Conservation (phyloP, 2,329 filamentous ascomycete genomes). For the Cryphonectria nitschkei region DNA sequence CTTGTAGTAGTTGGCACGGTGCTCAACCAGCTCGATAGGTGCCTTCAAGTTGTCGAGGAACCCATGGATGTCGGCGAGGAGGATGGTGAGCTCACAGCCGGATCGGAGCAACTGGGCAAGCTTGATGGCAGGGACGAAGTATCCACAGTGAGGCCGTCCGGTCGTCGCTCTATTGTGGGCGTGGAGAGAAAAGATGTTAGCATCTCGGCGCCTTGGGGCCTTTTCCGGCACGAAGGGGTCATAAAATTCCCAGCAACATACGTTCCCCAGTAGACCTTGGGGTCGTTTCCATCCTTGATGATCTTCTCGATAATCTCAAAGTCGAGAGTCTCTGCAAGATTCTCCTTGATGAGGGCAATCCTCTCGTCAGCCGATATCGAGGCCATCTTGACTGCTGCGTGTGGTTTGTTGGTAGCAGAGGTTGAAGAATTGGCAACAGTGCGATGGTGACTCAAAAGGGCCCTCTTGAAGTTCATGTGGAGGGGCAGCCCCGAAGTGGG, state of each 20-base stretch:
- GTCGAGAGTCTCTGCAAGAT: conserved; percentile 81
- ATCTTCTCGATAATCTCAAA: conserved; percentile 80
- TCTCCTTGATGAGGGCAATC: conserved; percentile 76
- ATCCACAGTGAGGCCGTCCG: conserved; percentile 85
- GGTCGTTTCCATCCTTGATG: conserved; percentile 68
- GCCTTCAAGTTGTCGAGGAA: conserved; percentile 79
- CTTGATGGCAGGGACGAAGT: conserved; percentile 87
- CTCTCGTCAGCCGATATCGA: conserved; percentile 59
- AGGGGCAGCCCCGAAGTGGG: background rate
- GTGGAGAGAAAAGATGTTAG: conserved; percentile 7
- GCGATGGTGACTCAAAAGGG: background rate
- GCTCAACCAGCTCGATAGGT: conserved; percentile 82
- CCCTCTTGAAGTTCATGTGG: background rate
- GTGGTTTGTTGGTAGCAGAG: background rate
- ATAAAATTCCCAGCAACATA: conserved; percentile 20
- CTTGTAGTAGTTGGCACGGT: conserved; percentile 83
- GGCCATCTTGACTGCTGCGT: conserved; percentile 50
- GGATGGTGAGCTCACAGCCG: conserved; percentile 79
- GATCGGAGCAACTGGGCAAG: conserved; percentile 86
- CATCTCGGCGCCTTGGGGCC: background rate
- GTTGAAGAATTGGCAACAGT: background rate
- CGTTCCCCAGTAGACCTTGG: conserved; percentile 83
- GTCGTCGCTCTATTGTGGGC: conserved; percentile 71
- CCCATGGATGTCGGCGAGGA: conserved; percentile 75
- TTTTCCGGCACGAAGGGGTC: background rate